Evolutionary conservation across 331 rosid genomes (phyloP).

Genomic region (Arachis monticola): DNA sequence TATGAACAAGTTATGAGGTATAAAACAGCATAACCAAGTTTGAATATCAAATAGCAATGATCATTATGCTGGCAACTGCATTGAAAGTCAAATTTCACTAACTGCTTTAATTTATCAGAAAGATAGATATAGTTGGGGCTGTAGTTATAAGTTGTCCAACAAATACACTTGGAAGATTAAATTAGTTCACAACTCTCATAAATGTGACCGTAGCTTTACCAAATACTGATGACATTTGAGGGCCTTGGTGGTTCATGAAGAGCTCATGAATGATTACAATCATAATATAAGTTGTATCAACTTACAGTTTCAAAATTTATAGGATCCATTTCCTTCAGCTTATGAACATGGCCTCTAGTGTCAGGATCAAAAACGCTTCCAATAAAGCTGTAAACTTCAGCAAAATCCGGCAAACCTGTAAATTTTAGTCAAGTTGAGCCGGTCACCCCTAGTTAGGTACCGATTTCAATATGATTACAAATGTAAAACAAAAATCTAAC

Average conservation of each 20-base stretch:
- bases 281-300: constrained; percentile 40
- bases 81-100: constrained; percentile 20
- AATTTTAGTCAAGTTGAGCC: constrained; percentile 32
- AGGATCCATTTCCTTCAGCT: constrained; percentile 94
- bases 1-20: not conserved
- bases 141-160: not conserved
- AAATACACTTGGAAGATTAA: too few species aligned
- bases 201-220: constrained; percentile 3
- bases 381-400: constrained; percentile 86
- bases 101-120: not conserved
- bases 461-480: constrained; percentile 14
- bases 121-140: too few species aligned
- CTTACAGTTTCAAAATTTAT: constrained; percentile 87
- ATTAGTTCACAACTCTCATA: constrained; percentile 1
- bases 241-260: constrained; percentile 22
- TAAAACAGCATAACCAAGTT: not conserved
- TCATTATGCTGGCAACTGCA: constrained; percentile 2
- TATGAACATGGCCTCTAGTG: constrained; percentile 64
- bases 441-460: not conserved
- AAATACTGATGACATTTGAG: constrained; percentile 2
- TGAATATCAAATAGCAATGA: not conserved
- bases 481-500: constrained; percentile 2
- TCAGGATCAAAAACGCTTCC: constrained; percentile 93
- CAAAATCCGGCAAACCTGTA: constrained; percentile 78
- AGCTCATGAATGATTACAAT: constrained; percentile 5